Evolutionary conservation across 225 moss, liverwort and hornwort genomes (phyloP), one percentile per base, ranked within the genome.

Genomic region (Sphagnum tenellum): DNA sequence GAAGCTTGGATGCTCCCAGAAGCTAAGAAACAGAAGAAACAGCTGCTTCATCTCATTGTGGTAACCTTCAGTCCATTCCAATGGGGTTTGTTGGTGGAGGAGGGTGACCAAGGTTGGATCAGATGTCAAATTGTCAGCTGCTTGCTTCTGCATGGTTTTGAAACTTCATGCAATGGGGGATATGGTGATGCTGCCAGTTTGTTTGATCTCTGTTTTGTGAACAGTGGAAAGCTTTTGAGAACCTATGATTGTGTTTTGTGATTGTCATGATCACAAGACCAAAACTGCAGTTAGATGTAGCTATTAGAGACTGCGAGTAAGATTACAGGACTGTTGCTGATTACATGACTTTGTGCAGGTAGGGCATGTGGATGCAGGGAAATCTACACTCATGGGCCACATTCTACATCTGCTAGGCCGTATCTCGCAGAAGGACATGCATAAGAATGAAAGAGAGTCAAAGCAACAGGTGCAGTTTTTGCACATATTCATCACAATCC

Each of bases 291-390:
- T 47, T n/a, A 4, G 11, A 12, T 9, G 13, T 50, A 8, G 49
- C 10, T 13, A 56, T 58, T 45, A 44, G 50, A n/a, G 5, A 13
- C 44, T 50, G 44, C n/a, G 50, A n/a, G 7, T 45, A 12, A 4
- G 49, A 53, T 7, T 50, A 48, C 51, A 46, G 47, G 57, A 50
- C 29, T 72, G 55, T 56, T 62, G 8, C 59, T 14, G 5, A 4
- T 48, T 11, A 49, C 52, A 64, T 14, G 50, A 51, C 46, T 49
- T 56, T 60, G 56, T 81, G 73, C 68, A 94, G 94, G 79, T 96
- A 69, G 96, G 96, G 64, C 96, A 98, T 71, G 93, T 98, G 63
- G 93, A 98, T 73, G 98, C 90, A 46, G 98, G 98, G 60, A 93
- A 98, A 72, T 98, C 93, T 55, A 90, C 98, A 5, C 83, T 98